Base-by-base conservation (phyloP, 2,329 filamentous ascomycete genomes). In the Coniochaeta sp. region DNA sequence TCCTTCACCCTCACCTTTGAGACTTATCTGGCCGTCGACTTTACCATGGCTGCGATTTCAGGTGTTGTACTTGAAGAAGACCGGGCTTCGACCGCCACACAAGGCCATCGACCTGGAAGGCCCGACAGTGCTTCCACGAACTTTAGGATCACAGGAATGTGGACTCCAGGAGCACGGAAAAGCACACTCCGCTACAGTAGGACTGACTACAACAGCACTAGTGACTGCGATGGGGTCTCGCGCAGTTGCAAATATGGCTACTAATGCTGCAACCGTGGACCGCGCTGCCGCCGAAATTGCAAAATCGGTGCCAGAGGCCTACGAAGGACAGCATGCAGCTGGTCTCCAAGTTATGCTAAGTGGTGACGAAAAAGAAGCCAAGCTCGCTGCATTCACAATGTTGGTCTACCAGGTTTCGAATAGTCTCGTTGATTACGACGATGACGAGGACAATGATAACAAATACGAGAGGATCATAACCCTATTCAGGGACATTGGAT, bases 331-430 rank as follows among this genome's bases (percentile, higher is more conserved):
- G 38, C 54, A 57, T 12, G 31, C 54, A 22, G 54, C 17, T 3
- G 31, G 2, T 2, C 34, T 57, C 31, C 54, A 34, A n/a, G 54
- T 31, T 12, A 57, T 57, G 54, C 31, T 38, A 12, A 12, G 6
- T 31, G 54, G 34, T 6, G 31, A 38, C 17, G 17, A 8, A 4
- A 9, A 22, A 24, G 31, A 57, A 57, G 54, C 54, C 22, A 57
- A 38, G 22, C n/a, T 34, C 4, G 7, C 54, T 6, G 54, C 54
- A 3, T 57, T 57, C 54, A 36, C 7, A 16, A 19, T 57, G 54
- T 31, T 57, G n/a, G 54, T 57, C 31, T 57, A 57, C 33, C 54
- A 57, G 22, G 54, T 57, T n/a, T 57, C 54, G 19, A 57, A 57
- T 31, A 38, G 24, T 17, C 54, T 57, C 54, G 24, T 57, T n/a